Base-by-base conservation (phyloP, 768 basidiomycete species). In the Naganishia randhawae region DNA sequence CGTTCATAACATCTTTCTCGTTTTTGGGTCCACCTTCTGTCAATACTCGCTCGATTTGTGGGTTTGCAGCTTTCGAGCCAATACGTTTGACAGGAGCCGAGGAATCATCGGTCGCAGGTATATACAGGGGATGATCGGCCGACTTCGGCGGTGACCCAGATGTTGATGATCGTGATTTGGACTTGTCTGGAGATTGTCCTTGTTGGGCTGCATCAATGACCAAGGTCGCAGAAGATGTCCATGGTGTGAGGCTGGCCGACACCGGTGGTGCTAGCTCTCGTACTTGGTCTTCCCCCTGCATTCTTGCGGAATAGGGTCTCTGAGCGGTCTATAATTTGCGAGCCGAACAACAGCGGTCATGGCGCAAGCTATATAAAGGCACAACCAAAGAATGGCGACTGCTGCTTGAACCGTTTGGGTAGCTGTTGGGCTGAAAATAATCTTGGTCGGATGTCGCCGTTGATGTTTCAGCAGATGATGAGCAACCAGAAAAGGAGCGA, bases 1-100 rank as follows among this genome's bases (percentile, higher is more conserved):
- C 57, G 29, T 61, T 61, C 57, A 61, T 61, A n/a, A 61, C 57
- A 29, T 61, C 57, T 39, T 61, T 61, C 39, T 61, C 57, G 22
- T 42, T 61, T 39, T 61, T 61, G 1, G 32, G 35, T 22, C 57
- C 57, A n/a, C 57, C 57, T 19, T 61, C 35, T 13, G 57, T 61
- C 57, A 61, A 29, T 19, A 61, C 57, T 13, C 57, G 14, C 32
- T 61, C 57, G 37, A 61, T 61, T 29, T 61, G 57, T 14, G 57
- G 35, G 37, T 61, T 61, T 3, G 57, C 35, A 35, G 57, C 57
- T 25, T 61, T 61, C 22, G 57, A 42, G 35, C 57, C 57, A 39
- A 61, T 61, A 39, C 57, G 57, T 16, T 61, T 61, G 57, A 61
- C 27, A 0, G 57, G 37, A n/a, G 39, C 1, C 11, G 57, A 41